Percentiles rank a stretch among this genome's conserved stretches.
These are phyloP conservation scores for Pholiota molesta DNA, from an alignment of 768 basidiomycete genomes.

Conservation along the genomic window DNA sequence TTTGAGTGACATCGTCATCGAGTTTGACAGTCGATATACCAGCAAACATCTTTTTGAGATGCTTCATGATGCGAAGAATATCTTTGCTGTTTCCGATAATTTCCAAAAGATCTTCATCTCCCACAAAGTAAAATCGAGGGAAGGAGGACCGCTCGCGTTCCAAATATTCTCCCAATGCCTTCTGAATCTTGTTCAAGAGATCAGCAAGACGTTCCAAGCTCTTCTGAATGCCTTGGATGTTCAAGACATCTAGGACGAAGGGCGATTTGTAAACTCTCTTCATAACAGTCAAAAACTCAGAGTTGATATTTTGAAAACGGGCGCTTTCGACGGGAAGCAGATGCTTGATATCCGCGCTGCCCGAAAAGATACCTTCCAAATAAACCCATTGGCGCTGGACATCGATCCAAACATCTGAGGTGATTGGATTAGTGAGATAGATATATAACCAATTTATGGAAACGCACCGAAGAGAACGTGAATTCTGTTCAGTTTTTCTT, in stretches of 20 bases:
- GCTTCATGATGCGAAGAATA: constrained; percentile 97
- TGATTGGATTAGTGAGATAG: constrained; percentile 10
- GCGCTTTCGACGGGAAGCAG: constrained; percentile 95
- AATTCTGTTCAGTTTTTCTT: constrained; percentile 94
- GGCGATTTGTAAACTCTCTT: constrained; percentile 99
- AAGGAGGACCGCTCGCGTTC: constrained; percentile 97
- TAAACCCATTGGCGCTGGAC: constrained; percentile 99
- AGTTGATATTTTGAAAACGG: constrained; percentile 98
- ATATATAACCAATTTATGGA: neutral
- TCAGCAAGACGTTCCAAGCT: constrained; percentile 96
- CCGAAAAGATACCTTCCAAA: constrained; percentile 99
- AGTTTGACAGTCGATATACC: constrained; percentile 89
- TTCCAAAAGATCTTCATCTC: constrained; percentile 97
- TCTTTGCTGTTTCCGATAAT: constrained; percentile 99
- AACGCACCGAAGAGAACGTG: constrained; percentile 90
- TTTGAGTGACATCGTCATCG: constrained; percentile 86
- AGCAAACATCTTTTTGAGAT: constrained; percentile 99
- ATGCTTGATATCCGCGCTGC: constrained; percentile 99
- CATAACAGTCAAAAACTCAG: constrained; percentile 98
- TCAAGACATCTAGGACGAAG: constrained; percentile 95
- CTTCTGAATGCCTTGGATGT: constrained; percentile 95
- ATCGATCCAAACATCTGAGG: constrained; percentile 95
- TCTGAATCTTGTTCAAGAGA: constrained; percentile 96
- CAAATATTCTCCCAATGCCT: constrained; percentile 97
- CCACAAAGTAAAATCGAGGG: constrained; percentile 99